phyloP scores from a whole-genome alignment of 306 rosid genomes.

The Malus orientalis region DNA sequence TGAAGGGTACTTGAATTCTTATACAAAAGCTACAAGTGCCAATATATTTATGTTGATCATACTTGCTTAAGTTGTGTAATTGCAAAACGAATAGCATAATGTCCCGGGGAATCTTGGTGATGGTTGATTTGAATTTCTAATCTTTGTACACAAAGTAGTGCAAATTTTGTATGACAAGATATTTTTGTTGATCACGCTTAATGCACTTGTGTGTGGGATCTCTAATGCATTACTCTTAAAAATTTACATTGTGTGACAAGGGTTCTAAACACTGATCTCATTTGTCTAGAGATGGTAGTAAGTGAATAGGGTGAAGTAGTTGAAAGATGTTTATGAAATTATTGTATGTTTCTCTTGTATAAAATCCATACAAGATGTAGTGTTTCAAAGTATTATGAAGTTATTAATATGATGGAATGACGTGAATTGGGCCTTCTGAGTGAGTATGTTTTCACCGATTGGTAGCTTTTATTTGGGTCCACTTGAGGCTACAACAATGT shows the following conservation, averaged over 20 bases:
- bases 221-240: neutral
- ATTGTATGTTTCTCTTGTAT: neutral
- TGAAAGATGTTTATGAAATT: neutral
- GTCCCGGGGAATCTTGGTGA: neutral
- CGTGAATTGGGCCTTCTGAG: neutral
- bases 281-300: neutral
- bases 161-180: neutral
- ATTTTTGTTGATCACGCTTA: neutral
- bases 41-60: neutral
- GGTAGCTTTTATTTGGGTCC: neutral
- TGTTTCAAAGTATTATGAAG: neutral
- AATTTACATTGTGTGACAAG: neutral
- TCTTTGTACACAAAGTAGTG: neutral
- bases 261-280: neutral
- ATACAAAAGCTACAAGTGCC: neutral
- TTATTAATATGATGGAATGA: neutral
- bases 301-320: neutral
- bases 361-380: neutral
- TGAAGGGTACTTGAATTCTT: constrained; percentile 47
- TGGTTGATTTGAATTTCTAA: neutral
- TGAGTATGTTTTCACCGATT: neutral
- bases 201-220: neutral
- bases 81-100: neutral
- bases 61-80: neutral
- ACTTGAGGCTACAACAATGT: neutral